Evolutionary conservation across 495 filamentous ascomycete genomes (phyloP).

Genomic region (Friedmanniomyces simplex): DNA sequence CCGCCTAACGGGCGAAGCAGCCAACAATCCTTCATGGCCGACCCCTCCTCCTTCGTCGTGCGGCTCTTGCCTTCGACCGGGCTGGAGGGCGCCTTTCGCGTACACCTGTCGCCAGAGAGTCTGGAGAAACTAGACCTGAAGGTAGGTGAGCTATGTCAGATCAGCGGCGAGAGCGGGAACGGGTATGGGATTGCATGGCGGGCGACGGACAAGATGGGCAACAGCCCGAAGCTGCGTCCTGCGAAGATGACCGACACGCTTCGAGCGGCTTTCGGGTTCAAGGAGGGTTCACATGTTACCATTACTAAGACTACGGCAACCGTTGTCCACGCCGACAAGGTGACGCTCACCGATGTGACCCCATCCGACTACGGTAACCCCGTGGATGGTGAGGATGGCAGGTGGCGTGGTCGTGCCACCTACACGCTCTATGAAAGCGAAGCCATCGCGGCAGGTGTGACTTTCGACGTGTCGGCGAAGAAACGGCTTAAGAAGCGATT

Average conservation of each 20-base stretch:
- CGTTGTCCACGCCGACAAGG: conserved; percentile 33
- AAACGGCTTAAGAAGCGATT: conserved; percentile 29
- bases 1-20: neutral
- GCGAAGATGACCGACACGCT: conserved; percentile 57
- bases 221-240: conserved; percentile 41
- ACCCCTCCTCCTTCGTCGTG: conserved; percentile 34
- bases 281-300: conserved; percentile 40
- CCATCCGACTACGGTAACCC: conserved; percentile 34
- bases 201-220: conserved; percentile 46
- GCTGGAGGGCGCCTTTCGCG: conserved; percentile 50
- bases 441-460: conserved; percentile 9
- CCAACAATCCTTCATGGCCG: neutral
- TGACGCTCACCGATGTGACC: conserved; percentile 44
- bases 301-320: conserved; percentile 38
- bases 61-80: conserved; percentile 44
- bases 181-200: conserved; percentile 51
- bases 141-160: conserved; percentile 46
- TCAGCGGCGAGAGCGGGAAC: neutral
- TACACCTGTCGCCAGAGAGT: conserved; percentile 57
- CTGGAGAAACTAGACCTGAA: conserved; percentile 50
- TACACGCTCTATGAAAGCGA: conserved; percentile 38
- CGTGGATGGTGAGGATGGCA: conserved; percentile 37
- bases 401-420: conserved; percentile 46
- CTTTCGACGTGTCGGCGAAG: conserved; percentile 20
- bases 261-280: conserved; percentile 53